Evolutionary conservation across 257 asterid species (phyloP).

Genomic region (Marsdenia floribunda): DNA sequence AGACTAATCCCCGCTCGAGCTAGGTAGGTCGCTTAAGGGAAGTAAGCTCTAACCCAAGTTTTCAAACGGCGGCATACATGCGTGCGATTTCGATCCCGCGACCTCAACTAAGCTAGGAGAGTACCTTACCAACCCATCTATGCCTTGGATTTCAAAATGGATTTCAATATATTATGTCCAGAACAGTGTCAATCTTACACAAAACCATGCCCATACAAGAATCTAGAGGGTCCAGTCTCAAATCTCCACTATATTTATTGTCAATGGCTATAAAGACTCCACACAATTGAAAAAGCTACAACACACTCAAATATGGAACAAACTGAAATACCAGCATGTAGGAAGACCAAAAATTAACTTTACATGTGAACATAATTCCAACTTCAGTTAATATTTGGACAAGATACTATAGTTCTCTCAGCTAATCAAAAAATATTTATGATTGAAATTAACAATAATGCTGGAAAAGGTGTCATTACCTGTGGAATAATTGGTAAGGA

Average conservation of each 20-base stretch:
- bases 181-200: background rate
- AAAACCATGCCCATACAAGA: no score
- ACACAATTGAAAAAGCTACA: background rate
- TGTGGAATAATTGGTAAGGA: constrained; percentile 91
- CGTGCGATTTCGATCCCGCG: no score
- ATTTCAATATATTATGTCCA: background rate
- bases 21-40: no score
- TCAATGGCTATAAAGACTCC: background rate
- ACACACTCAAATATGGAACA: background rate
- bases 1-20: no score
- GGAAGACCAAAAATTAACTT: background rate
- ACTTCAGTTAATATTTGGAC: background rate
- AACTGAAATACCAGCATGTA: background rate
- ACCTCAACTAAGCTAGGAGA: no score
- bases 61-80: no score
- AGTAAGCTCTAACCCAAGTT: no score
- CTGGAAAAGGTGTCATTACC: constrained; percentile 30
- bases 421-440: background rate
- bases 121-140: no score
- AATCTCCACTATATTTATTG: background rate
- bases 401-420: background rate
- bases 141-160: no score
- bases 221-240: background rate
- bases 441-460: background rate
- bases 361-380: background rate